Base-by-base conservation (phyloP, 2,329 filamentous ascomycete species). In the Camptophora hylomeconis region DNA sequence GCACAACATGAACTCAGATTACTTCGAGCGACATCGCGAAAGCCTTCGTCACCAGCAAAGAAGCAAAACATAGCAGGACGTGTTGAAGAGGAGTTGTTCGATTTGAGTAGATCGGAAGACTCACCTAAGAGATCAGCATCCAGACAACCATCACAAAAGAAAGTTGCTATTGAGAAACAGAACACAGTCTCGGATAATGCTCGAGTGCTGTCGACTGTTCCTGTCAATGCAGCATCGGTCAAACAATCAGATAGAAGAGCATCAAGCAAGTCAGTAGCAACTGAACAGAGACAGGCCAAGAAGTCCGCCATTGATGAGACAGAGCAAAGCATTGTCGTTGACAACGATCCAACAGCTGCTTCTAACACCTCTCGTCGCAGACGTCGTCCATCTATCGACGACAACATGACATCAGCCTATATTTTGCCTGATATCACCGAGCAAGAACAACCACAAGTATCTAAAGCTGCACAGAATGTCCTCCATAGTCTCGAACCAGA, bases 351-450 rank as follows among this genome's bases (percentile, higher is more conserved):
- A 13, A 46, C 44, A 15, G 43, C 67, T 0, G 53, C 61, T 20
- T 46, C 63, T 5, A 62, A 64, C 44, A 60, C 60, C 25, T 57
- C 61, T 17, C 59, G 59, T 29, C 60, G 60, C 7, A 62, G 65
- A 27, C 64, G 62, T 24, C 62, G 58, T 16, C 60, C 56, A 20
- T 52, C 53, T 20, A 53, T 57, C 9, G 42, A 46, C 20, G 56
- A 60, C 15, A 68, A 72, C 33, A 65, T 72, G 65, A 75, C 71
- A 5, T 75, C 70, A 3, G 71, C 69, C 5, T 74, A 75, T 45
- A 74, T 75, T 38, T 51, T 75, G 5, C 70, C 70, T 7, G 71
- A 76, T 40, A 71, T 75, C 41, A 74, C 70, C 12, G 51, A 75
- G 24, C 45, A 45, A 40, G 9, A 37, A 38, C 15, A 47, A 47